Evolutionary conservation across 1,284 basidiomycete genomes (phyloP), one percentile per base, ranked within the genome.

Genomic region (Rhodotorula sp.): DNA sequence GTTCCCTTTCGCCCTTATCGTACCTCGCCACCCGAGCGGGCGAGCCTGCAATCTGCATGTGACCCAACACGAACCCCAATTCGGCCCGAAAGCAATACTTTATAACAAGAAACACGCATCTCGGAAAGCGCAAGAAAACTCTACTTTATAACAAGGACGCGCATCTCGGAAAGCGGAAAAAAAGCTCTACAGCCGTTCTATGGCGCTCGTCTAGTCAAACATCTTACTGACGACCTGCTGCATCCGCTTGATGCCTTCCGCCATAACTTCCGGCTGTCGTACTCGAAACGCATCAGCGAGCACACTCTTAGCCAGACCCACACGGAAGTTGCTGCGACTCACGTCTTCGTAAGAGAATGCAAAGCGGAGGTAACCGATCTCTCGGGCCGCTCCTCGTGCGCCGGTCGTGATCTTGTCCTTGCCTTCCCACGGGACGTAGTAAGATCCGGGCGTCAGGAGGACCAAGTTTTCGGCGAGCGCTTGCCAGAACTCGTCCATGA

Each of bases 401-500:
- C 33, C 26, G 1, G 69, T 71, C 10, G 62, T 67, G 17, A 42
- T 10, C 62, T 65, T 64, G 46, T 62, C 54, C 7, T 42, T 17
- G 48, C 53, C 58, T 22, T 57, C 29, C 45, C 20, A 65, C 6
- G 66, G 69, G 6, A 60, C 46, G 60, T 71, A 71, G 66, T 71
- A 67, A 10, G 48, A 33, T 5, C 69, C 69, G 7, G 69, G 69
- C 0, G 62, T 64, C 48, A 71, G 66, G 20, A 71, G 62, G 17
- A 71, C 68, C 5, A 42, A 24, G 57, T 68, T 68, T 3, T 68
- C 66, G 6, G 69, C 69, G 46, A 71, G 45, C 46, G 63, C 81
- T 24, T 77, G 80, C 83, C 84, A 89, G 2, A 90, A 81, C 71
- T 86, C 83, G 67, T 81, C 79, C 78, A 89, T 87, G 49, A 87